Percentiles rank a stretch among this genome's conserved stretches.
These are phyloP conservation scores for Psilocybe subaeruginosa DNA, from an alignment of 768 basidiomycete species.

Conservation along the genomic window DNA sequence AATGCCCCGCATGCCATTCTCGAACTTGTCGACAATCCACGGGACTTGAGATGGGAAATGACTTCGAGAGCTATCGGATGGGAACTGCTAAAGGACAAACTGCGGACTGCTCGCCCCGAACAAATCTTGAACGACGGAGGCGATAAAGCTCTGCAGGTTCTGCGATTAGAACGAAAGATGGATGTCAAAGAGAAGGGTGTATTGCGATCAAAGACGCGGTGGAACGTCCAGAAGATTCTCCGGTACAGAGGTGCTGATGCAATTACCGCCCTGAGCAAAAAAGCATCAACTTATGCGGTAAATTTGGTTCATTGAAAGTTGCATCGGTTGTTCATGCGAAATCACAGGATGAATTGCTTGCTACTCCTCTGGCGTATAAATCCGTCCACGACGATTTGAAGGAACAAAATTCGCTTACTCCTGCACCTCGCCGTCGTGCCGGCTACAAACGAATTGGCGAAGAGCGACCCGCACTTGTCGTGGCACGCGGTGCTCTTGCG, in stretches of 20 bases:
- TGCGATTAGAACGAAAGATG: conserved; percentile 52
- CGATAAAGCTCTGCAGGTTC: conserved; percentile 42
- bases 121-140: conserved; percentile 56
- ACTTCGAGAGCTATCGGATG: conserved; percentile 86
- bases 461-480: conserved; percentile 51
- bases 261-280: conserved; percentile 49
- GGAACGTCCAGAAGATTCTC: conserved; percentile 77
- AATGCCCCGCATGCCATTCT: conserved; percentile 92
- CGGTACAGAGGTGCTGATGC: conserved; percentile 57
- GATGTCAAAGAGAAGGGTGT: conserved; percentile 36
- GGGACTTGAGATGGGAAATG: conserved; percentile 87
- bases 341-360: conserved; percentile 66
- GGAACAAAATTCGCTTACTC: conserved; percentile 32
- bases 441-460: conserved; percentile 66
- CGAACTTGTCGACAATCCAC: conserved; percentile 93
- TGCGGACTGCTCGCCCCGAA: conserved; percentile 46
- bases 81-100: conserved; percentile 67
- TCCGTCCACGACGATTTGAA: conserved; percentile 47
- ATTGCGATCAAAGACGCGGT: conserved; percentile 67
- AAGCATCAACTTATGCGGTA: conserved; percentile 70
- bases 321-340: conserved; percentile 9
- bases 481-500: conserved; percentile 58
- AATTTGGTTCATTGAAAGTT: conserved; percentile 28
- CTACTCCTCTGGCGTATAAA: conserved; percentile 59
- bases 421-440: conserved; percentile 41